A percentile compares a stretch with the other conserved stretches of the same genome.
Evolutionary conservation across 306 rosid species (phyloP).

Genomic region (Fragaria vesca): DNA sequence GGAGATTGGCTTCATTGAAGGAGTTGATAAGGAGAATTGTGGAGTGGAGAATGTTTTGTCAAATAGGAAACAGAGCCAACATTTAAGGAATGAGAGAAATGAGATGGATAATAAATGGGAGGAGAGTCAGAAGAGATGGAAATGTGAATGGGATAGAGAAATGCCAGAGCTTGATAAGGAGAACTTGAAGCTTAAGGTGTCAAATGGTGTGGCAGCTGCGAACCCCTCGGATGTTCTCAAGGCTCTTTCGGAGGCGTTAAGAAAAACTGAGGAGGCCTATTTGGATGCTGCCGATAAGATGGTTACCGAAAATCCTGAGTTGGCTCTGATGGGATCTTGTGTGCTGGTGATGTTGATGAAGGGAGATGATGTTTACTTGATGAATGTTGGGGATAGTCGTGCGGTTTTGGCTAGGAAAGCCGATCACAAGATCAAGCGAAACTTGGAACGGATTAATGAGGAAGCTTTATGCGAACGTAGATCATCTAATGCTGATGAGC

Average conservation of each 20-base stretch:
- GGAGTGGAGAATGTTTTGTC: slow-evolving; percentile 9
- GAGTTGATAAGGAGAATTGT: slow-evolving; percentile 4
- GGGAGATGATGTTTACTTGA: slow-evolving; percentile 74
- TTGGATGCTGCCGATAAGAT: slow-evolving; percentile 46
- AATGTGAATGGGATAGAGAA: slow-evolving; percentile 41
- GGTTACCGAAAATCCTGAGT: slow-evolving; percentile 54
- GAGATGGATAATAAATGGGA: slow-evolving; percentile 12
- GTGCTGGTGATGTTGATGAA: slow-evolving; percentile 86
- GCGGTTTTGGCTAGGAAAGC: slow-evolving; percentile 53
- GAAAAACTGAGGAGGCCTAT: slow-evolving; percentile 58
- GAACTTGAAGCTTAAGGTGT: not conserved
- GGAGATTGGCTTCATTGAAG: slow-evolving; percentile 14
- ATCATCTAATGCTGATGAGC: slow-evolving; percentile 27
- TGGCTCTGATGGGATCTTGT: slow-evolving; percentile 93
- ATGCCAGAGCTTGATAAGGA: slow-evolving; percentile 31
- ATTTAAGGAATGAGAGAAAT: not conserved
- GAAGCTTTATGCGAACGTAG: slow-evolving; percentile 25
- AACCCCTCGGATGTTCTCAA: slow-evolving; percentile 46
- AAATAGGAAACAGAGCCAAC: not conserved
- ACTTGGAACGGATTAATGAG: slow-evolving; percentile 30
- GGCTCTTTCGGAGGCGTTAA: slow-evolving; percentile 62
- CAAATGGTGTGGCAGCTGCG: slow-evolving; percentile 20
- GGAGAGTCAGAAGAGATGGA: slow-evolving; percentile 30
- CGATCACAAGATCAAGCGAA: slow-evolving; percentile 25
- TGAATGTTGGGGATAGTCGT: slow-evolving; percentile 91